Base-by-base conservation (phyloP, 1,284 basidiomycete genomes). In the Irpex rosettiformis region DNA sequence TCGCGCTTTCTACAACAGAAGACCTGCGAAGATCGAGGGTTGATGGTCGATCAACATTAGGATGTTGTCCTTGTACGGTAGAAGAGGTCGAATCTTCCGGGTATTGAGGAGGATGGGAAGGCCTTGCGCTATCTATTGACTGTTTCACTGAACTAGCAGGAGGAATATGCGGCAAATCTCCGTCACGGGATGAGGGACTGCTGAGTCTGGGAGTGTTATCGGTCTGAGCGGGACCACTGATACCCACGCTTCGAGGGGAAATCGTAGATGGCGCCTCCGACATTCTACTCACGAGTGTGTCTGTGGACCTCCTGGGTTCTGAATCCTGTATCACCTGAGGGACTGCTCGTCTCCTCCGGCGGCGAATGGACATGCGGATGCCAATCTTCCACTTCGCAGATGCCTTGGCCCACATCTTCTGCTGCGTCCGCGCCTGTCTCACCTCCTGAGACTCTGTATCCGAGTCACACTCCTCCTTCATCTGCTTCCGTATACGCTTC, bases 301-400 rank as follows among this genome's bases (percentile, higher is more conserved):
- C 48, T 28, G 48, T 51, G 10, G 48, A 28, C 48, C 25, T 51
- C 25, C 25, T 51, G 22, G 59, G 49, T 18, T 65, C 67, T 8
- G 55, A 52, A 30, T 65, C 63, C 54, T 62, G 65, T 22, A 59
- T 29, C 10, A 54, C 10, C 2, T 28, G 18, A 4, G 43, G n/a
- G 2, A 49, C 33, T 21, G 53, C 42, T 28, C 67, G 68, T 29
- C 67, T 70, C 49, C 81, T 74, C 58, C 88, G 75, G 52, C 83
- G 79, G 42, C 85, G 79, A 13, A 80, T 80, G 24, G 80, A 75
- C 57, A 81, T 77, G 25, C 81, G 79, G 13, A 81, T 77, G 53
- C 83, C 83, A 2, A 78, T 79, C 64, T 78, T 84, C 88, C 88
- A 90, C 45, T 83, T 76, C 10, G 81, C 83, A 3, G 80, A 82